Evolutionary conservation across 164 flowering plant genomes (phyloP), one percentile per base, ranked within the genome.

Genomic region (Macadamia integrifolia): DNA sequence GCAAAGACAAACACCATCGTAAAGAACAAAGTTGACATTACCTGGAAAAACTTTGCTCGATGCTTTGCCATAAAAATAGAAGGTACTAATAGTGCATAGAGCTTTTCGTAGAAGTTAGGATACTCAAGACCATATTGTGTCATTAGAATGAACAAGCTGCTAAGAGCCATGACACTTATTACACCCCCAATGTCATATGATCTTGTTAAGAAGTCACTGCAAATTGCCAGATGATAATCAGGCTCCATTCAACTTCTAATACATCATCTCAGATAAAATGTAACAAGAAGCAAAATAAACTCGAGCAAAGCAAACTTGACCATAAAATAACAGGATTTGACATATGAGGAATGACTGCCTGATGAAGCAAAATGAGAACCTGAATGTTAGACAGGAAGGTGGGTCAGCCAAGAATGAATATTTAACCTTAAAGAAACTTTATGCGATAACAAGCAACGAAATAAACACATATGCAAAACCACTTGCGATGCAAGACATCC

Each of bases 181-280:
- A 90, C 94, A 69, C 99, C 99, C 17, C 99, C 99, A 74, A 90
- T 85, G 75, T 92, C 98, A 82, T 94, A 94, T 49, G 99, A 94
- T 78, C 88, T 83, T 58, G 99, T 90, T 71, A 94, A 84, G 58
- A 94, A 92, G 78, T 94, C 99, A 75, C 99, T 94, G 97, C 89
- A 84, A 7, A 69, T 63, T 23, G 49, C 29, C 60, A 66, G 43
- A 31, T 35, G 31, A 67, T 50, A 48, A 62, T 72, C 44, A 79
- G 79, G 28, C 52, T 30, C 23, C 66, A 23, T 31, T 58, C 29
- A 64, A 66, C 58, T 58, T 57, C 7, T 7, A 46, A 29, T 61
- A 63, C 49, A 58, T 14, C 10, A 65, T 28, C 23, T 3, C 5
- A 62, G 42, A 50, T 44, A n/a, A 68, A 49, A 57, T 69, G 6